Percentiles rank a stretch among this genome's conserved stretches.
Evolutionary conservation across 768 basidiomycete genomes (phyloP).

Genomic region (Psilocybe azurescens): DNA sequence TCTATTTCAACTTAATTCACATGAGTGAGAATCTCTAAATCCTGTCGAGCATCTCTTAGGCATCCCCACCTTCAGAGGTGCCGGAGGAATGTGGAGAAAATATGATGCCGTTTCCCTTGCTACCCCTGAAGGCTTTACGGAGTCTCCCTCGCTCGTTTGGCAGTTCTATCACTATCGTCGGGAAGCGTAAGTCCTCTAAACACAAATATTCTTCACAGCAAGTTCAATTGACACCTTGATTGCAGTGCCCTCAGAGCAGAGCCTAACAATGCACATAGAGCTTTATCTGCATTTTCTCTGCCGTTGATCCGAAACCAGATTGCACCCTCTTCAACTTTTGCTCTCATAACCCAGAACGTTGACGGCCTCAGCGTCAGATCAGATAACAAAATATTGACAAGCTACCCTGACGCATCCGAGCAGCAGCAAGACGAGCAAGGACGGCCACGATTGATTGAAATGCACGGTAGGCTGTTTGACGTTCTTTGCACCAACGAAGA

Average conservation of each 20-base stretch:
- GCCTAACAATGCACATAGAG: conserved; percentile 63
- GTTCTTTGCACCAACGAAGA: conserved; percentile 48
- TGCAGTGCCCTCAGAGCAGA: conserved; percentile 48
- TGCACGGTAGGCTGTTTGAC: conserved; percentile 67
- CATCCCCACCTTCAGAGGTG: conserved; percentile 56
- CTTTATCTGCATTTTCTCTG: conserved; percentile 51
- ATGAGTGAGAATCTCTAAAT: conserved; percentile 17
- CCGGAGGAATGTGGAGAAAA: conserved; percentile 56
- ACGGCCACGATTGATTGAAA: conserved; percentile 50
- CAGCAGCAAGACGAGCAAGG: conserved; percentile 12
- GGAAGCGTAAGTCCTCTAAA: conserved; percentile 42
- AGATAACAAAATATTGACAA: conserved; percentile 30
- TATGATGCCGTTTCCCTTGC: conserved; percentile 57
- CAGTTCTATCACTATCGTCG: conserved; percentile 72
- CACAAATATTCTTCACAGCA: neutral
- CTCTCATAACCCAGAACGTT: conserved; percentile 67
- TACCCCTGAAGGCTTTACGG: conserved; percentile 54
- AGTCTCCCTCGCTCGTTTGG: conserved; percentile 58
- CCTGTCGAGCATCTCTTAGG: conserved; percentile 24
- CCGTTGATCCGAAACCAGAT: conserved; percentile 40
- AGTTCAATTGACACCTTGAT: conserved; percentile 11
- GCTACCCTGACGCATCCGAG: conserved; percentile 19
- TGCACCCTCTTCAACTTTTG: conserved; percentile 49
- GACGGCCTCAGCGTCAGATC: conserved; percentile 55
- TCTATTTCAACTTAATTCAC: conserved; percentile 17